Evolutionary conservation across 352 stramenopile genomes (phyloP).

Genomic region (Pythium sukuiense): DNA sequence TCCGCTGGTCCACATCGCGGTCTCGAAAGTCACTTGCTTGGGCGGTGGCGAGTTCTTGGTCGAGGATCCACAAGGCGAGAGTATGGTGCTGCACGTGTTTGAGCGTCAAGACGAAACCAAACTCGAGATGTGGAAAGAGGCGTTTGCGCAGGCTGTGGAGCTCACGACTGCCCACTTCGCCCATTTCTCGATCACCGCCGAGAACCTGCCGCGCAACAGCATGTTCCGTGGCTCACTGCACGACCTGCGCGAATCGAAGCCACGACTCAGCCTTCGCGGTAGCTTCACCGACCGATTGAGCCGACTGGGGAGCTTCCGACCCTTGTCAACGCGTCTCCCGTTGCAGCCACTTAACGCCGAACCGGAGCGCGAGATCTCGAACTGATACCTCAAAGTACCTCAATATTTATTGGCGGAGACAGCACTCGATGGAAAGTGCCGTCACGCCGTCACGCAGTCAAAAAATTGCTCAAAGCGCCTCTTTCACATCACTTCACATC

Average conservation of each 20-base stretch:
- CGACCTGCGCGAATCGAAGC: conserved; percentile 37
- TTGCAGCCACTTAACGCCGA: not conserved
- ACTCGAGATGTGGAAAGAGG: conserved; percentile 39
- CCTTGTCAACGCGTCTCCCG: conserved; percentile 8
- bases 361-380: conserved; percentile 14
- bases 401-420: conserved; percentile 22
- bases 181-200: conserved; percentile 61
- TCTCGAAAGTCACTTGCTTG: conserved; percentile 24
- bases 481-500: conserved; percentile 15
- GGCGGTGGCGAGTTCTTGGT: conserved; percentile 36
- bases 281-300: conserved; percentile 45
- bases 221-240: conserved; percentile 52
- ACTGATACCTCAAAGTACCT: not conserved
- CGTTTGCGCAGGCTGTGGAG: conserved; percentile 55
- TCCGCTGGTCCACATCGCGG: conserved; percentile 46
- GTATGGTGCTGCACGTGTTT: conserved; percentile 49
- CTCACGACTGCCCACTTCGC: conserved; percentile 63
- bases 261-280: conserved; percentile 31
- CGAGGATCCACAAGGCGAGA: conserved; percentile 35
- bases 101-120: conserved; percentile 37
- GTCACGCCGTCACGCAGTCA: not conserved
- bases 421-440: conserved; percentile 10
- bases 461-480: not conserved
- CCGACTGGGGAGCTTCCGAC: conserved; percentile 31
- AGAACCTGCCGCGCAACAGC: conserved; percentile 58